Percentiles rank a stretch among this genome's conserved stretches.
These are phyloP conservation scores for Phytophthora lateralis DNA, from an alignment of 352 stramenopile genomes.

Conservation along the genomic window DNA sequence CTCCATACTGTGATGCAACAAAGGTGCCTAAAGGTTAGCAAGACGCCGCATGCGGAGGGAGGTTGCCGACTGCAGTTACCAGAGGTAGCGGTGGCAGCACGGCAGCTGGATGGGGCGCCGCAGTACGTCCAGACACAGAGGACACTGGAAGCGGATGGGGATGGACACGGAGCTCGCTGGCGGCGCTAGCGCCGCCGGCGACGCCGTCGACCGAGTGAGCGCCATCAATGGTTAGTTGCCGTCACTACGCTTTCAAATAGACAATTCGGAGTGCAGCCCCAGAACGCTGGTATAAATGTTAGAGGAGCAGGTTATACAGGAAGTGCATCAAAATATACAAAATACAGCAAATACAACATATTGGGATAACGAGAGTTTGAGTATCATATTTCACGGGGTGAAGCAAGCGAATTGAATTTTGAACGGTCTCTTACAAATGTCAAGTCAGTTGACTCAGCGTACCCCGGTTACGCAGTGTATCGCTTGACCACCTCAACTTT, in stretches of 20 bases:
- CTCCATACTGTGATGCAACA: slow-evolving; percentile 41
- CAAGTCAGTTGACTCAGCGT: slow-evolving; percentile 3
- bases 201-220: slow-evolving; percentile 35
- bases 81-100: slow-evolving; percentile 76
- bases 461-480: not conserved
- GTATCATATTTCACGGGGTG: slow-evolving; percentile 1
- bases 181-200: slow-evolving; percentile 5
- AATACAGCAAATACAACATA: not conserved
- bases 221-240: slow-evolving; percentile 29
- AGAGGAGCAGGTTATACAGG: not conserved
- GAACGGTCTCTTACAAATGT: slow-evolving; percentile 9
- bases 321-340: not conserved
- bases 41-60: not conserved
- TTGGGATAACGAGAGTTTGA: not conserved
- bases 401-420: slow-evolving; percentile 18
- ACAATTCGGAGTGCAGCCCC: slow-evolving; percentile 3
- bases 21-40: not conserved
- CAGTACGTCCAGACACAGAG: slow-evolving; percentile 80
- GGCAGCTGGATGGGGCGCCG: slow-evolving; percentile 67
- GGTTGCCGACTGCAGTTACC: slow-evolving; percentile 14
- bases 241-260: slow-evolving; percentile 3
- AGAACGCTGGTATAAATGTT: slow-evolving; percentile 1
- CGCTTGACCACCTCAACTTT: slow-evolving; percentile 11
- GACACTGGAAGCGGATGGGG: slow-evolving; percentile 74
- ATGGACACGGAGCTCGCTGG: slow-evolving; percentile 38